A percentile compares a stretch with the other conserved stretches of the same genome.
Conservation (phyloP, 768 basidiomycete genomes). For the Ramaria sp. region DNA sequence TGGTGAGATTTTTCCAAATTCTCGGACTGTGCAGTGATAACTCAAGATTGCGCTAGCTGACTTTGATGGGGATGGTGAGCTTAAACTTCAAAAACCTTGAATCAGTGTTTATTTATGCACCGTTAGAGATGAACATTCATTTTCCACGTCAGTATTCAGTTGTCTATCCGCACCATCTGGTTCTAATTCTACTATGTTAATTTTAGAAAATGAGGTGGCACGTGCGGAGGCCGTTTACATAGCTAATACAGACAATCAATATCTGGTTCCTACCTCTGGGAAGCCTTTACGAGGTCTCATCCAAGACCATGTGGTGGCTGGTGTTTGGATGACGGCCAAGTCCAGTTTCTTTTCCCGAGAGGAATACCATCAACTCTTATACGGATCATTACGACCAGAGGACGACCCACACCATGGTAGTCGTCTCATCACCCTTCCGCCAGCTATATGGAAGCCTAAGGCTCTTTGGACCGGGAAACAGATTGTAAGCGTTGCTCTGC, state of each 20-base stretch:
- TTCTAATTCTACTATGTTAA: slow-evolving; percentile 1
- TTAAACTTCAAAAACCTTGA: neutral
- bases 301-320: slow-evolving; percentile 97
- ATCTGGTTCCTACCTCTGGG: slow-evolving; percentile 97
- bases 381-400: slow-evolving; percentile 89
- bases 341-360: slow-evolving; percentile 92
- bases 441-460: slow-evolving; percentile 83
- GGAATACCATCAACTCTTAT: slow-evolving; percentile 92
- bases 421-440: slow-evolving; percentile 73
- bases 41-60: slow-evolving; percentile 44
- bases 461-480: slow-evolving; percentile 98
- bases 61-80: slow-evolving; percentile 83
- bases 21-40: neutral
- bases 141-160: slow-evolving; percentile 71
- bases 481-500: slow-evolving; percentile 44
- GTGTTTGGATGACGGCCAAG: slow-evolving; percentile 98
- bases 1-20: slow-evolving; percentile 39
- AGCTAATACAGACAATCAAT: slow-evolving; percentile 97
- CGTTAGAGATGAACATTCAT: slow-evolving; percentile 96
- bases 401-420: slow-evolving; percentile 49
- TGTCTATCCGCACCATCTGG: neutral
- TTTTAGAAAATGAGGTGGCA: slow-evolving; percentile 83
- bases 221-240: slow-evolving; percentile 90
- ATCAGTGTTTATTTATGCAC: slow-evolving; percentile 8
- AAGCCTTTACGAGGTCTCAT: slow-evolving; percentile 96